Evolutionary conservation across 768 basidiomycete genomes (phyloP).

Genomic region (Epithele typhae): DNA sequence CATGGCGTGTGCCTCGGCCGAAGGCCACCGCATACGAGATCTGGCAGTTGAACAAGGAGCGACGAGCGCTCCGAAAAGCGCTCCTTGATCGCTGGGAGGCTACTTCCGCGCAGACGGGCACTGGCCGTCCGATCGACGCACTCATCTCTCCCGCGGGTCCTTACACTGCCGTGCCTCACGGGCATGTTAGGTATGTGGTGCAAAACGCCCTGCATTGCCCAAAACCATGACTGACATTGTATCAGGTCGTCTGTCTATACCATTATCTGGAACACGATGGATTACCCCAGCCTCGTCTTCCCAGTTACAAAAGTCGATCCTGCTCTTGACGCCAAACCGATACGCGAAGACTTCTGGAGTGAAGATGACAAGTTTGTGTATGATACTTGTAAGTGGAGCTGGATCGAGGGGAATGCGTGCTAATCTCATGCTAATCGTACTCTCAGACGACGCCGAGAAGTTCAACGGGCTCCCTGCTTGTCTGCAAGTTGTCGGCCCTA

Average conservation of each 20-base stretch:
- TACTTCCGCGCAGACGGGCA: slow-evolving; percentile 35
- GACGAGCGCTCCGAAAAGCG: slow-evolving; percentile 32
- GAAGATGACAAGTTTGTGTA: slow-evolving; percentile 36
- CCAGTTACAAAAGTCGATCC: slow-evolving; percentile 47
- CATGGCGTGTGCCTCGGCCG: slow-evolving; percentile 7
- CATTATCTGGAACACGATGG: slow-evolving; percentile 38
- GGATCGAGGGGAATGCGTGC: too few relatives aligned
- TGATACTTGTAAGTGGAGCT: slow-evolving; percentile 34
- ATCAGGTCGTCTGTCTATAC: slow-evolving; percentile 31
- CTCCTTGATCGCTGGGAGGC: slow-evolving; percentile 44
- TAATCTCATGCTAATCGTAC: background rate
- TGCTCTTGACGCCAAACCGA: slow-evolving; percentile 30
- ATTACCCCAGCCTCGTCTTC: slow-evolving; percentile 38
- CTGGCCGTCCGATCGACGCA: slow-evolving; percentile 45
- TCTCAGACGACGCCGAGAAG: slow-evolving; percentile 37
- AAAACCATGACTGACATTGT: background rate
- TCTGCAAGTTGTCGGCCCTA: slow-evolving; percentile 32
- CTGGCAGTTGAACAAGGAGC: slow-evolving; percentile 39
- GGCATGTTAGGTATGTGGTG: slow-evolving; percentile 29
- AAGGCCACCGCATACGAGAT: slow-evolving; percentile 25
- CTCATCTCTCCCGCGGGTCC: slow-evolving; percentile 41
- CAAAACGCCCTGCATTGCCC: background rate
- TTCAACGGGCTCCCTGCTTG: slow-evolving; percentile 31
- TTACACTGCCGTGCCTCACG: slow-evolving; percentile 39
- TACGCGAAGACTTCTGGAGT: slow-evolving; percentile 34